Evolutionary conservation across 805 yeast genomes (phyloP), one percentile per base, ranked within the genome.

Genomic region (Candida palmyrensis): DNA sequence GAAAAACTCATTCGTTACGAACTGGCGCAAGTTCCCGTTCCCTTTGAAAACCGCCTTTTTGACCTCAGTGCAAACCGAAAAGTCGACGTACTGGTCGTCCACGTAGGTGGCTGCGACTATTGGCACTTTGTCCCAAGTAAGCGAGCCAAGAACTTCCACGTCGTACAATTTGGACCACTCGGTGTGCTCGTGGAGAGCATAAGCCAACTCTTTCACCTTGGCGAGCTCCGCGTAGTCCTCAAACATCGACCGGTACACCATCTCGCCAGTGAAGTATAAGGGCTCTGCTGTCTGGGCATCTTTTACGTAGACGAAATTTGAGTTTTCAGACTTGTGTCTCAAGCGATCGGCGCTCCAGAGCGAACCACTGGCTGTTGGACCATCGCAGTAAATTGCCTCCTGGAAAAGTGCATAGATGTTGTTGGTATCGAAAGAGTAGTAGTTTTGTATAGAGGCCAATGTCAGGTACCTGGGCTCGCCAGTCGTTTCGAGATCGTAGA

Each of bases 361-460:
- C 4, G 73, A 55, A 7, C 33, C 35, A n/a, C n/a, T n/a, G 30
- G 23, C 35, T 6, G 35, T 16, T 10, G 11, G 18, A 7, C 74
- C 71, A 42, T 73, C 75, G 38, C 71, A 57, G 48, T 76, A 76
- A 11, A 77, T 75, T 5, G 79, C 75, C 41, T 76, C 82, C 46
- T 75, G 80, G 41, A 75, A 66, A 25, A 77, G 55, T 3, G 76
- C 75, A 44, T 76, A 76, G 12, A 77, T 43, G 19, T 71, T 52
- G 40, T 76, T 76, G 3, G 80, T 68, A 37, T 75, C 81, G 44
- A 74, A 77, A 1, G 67, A 53, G 6, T 57, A 47, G 16, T 35
- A 42, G 28, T 48, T 48, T 39, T 68, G 64, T 9, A 73, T 38
- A 2, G 40, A 27, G 16, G 33, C 40, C 36, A 72, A 53, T 1